Evolutionary conservation across 1,139 yeast genomes (phyloP), one percentile per base, ranked within the genome.

Genomic region (Debaryomyces robertsiae): DNA sequence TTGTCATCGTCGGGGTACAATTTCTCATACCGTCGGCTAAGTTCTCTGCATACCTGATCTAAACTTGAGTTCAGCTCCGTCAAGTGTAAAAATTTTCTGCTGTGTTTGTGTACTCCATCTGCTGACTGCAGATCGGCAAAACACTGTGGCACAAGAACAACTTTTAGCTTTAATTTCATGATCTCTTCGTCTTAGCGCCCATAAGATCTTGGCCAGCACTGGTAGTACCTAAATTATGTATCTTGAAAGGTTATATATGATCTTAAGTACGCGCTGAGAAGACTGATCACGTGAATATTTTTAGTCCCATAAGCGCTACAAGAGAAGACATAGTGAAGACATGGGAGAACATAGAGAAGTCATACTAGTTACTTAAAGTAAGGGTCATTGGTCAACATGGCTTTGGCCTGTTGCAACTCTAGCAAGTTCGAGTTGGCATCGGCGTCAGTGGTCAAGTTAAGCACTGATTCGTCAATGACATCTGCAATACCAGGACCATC

Each of bases 1-100:
- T 73, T 69, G 2, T 68, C 74, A 40, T 77, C 82, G 24, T 71
- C 69, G 0, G 93, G 91, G 50, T 86, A 86, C 36, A 86, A 64
- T 55, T 79, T 81, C 32, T 65, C 54, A 54, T 78, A 83, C 42
- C 87, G 68, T 4, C 56, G 58, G 16, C 64, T 53, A 16, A 83
- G 74, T 38, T 82, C 85, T 6, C 63, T 58, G 27, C 80, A 71
- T 14, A 82, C 70, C 2, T 63, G 61, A n/a, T 63, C 57, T 33
- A 84, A 61, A 2, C 73, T 61, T 35, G 73, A 66, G 2, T 61
- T 52, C 3, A 75, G 68, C 9, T 69, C 64, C 0, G 88, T 78
- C 38, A 86, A 66, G 54, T 83, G 88, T 32, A 86, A 69, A 53
- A 86, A 83, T 56, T 76, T 79, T 46, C 77, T 69, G 25, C 49